Percentiles rank a stretch among this genome's conserved stretches.
Evolutionary conservation across 306 rosid species (phyloP).

Genomic region (Dicorynia guianensis): DNA sequence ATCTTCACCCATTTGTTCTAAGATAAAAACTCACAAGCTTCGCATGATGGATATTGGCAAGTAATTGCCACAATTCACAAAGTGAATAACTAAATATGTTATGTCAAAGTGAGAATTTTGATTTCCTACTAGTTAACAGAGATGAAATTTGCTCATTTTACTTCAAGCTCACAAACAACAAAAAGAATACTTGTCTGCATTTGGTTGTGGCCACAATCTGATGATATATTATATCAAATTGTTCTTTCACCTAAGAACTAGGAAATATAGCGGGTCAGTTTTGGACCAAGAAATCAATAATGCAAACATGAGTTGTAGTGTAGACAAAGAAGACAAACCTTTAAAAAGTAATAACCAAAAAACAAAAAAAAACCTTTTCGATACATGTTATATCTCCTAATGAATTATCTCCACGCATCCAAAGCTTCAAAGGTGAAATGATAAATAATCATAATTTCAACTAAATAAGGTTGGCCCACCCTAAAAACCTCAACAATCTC

Average conservation of each 20-base stretch:
- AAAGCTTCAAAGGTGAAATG: neutral
- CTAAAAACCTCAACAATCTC: constrained; percentile 14
- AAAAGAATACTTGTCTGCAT: too few relatives aligned
- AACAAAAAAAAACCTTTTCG: neutral
- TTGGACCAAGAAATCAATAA: neutral
- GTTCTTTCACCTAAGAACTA: neutral
- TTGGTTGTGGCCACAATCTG: too few relatives aligned
- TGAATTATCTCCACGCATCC: neutral
- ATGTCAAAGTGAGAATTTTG: too few relatives aligned
- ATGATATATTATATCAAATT: constrained; percentile 1
- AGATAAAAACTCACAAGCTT: neutral
- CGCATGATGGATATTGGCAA: neutral
- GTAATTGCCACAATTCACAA: too few relatives aligned
- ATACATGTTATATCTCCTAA: neutral
- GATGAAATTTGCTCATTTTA: too few relatives aligned
- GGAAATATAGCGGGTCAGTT: neutral
- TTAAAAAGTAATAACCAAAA: neutral
- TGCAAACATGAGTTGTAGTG: too few relatives aligned
- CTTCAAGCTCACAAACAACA: too few relatives aligned
- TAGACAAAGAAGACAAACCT: too few relatives aligned
- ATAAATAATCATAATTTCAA: constrained; percentile 1
- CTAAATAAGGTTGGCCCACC: neutral
- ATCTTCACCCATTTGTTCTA: neutral
- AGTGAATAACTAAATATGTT: too few relatives aligned
- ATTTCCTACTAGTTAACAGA: too few relatives aligned